Evolutionary conservation across 768 basidiomycete genomes (phyloP).

Genomic region (Pseudohyphozyma bogoriensis): DNA sequence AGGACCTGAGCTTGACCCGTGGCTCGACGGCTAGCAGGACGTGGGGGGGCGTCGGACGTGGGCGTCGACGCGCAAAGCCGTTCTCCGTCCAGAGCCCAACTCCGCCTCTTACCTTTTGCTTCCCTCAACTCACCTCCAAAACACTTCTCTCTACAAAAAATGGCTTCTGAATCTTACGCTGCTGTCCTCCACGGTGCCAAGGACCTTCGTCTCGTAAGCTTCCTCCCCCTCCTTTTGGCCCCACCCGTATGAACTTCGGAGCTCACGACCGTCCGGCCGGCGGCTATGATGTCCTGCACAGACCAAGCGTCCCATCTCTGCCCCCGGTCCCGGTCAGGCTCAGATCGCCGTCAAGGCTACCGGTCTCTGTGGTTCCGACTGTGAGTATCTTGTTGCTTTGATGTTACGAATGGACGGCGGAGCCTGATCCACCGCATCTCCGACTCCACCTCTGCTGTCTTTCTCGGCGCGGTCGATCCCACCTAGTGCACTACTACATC

Average conservation of each 20-base stretch:
- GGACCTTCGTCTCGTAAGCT: conserved; percentile 59
- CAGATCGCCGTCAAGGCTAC: conserved; percentile 73
- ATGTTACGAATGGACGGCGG: neutral
- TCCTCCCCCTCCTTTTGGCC: neutral
- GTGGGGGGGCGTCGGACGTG: too few relatives aligned
- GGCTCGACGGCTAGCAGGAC: too few relatives aligned
- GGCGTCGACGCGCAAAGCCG: too few relatives aligned
- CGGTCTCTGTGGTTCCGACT: conserved; percentile 80
- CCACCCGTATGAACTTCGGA: too few relatives aligned
- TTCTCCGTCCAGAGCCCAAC: too few relatives aligned
- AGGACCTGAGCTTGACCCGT: too few relatives aligned
- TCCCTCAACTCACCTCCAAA: neutral
- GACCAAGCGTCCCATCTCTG: conserved; percentile 59
- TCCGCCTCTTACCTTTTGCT: neutral
- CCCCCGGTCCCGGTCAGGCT: conserved; percentile 60
- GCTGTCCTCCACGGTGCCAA: conserved; percentile 73
- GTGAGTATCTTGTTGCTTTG: neutral
- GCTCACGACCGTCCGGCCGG: conserved; percentile 5
- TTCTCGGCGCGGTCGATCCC: too few relatives aligned
- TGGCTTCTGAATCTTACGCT: too few relatives aligned
- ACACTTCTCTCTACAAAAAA: conserved; percentile 32
- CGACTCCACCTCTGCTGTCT: neutral
- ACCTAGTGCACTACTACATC: conserved; percentile 45
- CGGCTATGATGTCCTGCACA: conserved; percentile 14
- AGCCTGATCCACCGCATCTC: neutral